Base-by-base conservation (phyloP, 2,329 filamentous ascomycete genomes). In the Periconia sp. region DNA sequence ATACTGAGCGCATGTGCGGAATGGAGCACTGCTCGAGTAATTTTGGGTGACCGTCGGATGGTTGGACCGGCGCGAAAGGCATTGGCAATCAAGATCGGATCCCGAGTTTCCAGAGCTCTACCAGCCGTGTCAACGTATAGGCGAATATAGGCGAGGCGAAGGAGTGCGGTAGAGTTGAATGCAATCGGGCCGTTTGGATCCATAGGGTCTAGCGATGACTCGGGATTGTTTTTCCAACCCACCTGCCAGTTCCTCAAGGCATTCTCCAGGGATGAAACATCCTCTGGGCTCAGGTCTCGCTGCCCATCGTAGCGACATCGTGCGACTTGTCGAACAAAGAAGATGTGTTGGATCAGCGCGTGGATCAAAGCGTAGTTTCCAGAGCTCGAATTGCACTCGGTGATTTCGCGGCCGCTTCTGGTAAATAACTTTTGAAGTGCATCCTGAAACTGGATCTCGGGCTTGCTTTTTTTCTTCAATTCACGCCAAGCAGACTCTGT, bases 331-430 rank as follows among this genome's bases (percentile, higher is more conserved):
- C 88, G 87, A 19, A 89, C 70, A 37, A 90, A 77, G 66, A 87
- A 90, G 15, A 91, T 86, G 56, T 90, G 86, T 62, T 91, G 88
- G 11, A 90, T 81, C 20, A 91, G 69, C 3, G 86, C 87, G 63
- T 90, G 87, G 2, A 91, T 87, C 33, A 91, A 76, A 8, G 89
- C 82, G 59, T 91, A 90, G 61, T 88, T 88, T 1, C 87, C 88
- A 7, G 68, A 62, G 8, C 66, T 68, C 1, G 69, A 69, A 23
- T 64, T 71, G 33, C 55, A 61, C 42, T 70, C 61, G 2, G 70
- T 71, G 14, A 72, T 61, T 33, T 71, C 65, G 17, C 66, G 53
- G 7, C 70, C 69, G 37, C 65, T 58, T 49, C 64, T 67, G 1
- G 67, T 68, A 35, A 74, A 74, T 1, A 74, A 58, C n/a, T 58